Evolutionary conservation across 768 basidiomycete genomes (phyloP).

Genomic region (Tubosaeta sp.): DNA sequence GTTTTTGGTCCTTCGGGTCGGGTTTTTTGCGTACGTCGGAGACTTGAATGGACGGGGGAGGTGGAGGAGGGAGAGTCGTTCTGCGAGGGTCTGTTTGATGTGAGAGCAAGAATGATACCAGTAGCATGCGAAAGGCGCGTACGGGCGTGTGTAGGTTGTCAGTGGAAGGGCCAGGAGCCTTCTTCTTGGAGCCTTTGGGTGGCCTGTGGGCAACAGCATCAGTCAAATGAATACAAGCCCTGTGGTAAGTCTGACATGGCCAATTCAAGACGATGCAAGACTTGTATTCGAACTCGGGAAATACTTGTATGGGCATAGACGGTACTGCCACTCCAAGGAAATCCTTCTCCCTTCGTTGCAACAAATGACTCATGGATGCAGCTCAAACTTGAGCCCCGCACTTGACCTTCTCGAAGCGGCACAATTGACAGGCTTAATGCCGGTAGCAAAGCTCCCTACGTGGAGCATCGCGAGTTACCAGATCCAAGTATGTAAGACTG

Average conservation of each 20-base stretch:
- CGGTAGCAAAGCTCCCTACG: no score
- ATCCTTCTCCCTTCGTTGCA: background rate
- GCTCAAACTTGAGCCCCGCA: background rate
- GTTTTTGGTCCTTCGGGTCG: constrained; percentile 72
- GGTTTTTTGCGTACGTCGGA: constrained; percentile 61
- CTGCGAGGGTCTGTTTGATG: constrained; percentile 55
- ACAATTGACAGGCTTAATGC: no score
- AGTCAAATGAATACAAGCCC: background rate
- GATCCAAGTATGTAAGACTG: no score
- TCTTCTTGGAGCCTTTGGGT: constrained; percentile 27
- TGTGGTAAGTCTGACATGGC: background rate
- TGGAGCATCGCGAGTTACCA: no score
- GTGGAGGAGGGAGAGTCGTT: constrained; percentile 70
- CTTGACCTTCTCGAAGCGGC: no score
- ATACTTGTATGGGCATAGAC: no score
- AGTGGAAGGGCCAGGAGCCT: background rate
- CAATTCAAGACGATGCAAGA: background rate
- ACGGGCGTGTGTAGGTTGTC: constrained; percentile 20
- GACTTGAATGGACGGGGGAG: constrained; percentile 77
- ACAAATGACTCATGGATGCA: background rate
- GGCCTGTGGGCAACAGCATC: constrained; percentile 16
- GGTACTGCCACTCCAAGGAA: background rate
- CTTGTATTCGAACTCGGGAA: no score
- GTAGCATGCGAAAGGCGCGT: background rate
- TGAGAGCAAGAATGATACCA: background rate